A percentile compares a stretch with the other conserved stretches of the same genome.
phyloP scores from a whole-genome alignment of 1,284 basidiomycete genomes.

The Cutaneotrichosporon daszewskae region DNA sequence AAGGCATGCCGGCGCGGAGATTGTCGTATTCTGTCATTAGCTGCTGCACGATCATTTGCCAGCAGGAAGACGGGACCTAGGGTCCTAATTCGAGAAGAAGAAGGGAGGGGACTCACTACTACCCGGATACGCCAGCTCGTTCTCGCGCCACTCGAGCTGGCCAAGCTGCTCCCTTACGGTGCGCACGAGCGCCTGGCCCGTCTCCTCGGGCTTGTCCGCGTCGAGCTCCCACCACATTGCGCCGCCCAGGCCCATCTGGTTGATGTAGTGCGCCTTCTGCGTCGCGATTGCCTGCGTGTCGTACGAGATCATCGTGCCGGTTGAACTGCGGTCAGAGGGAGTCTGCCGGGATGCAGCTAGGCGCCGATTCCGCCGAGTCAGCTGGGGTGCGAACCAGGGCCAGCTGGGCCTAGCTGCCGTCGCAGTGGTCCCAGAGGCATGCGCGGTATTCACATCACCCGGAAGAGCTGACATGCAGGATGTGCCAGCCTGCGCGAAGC shows the following conservation, averaged over 20 bases:
- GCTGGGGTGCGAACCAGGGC: too few species aligned
- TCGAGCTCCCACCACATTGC: constrained; percentile 70
- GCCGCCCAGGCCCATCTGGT: constrained; percentile 60
- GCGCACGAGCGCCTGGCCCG: constrained; percentile 28
- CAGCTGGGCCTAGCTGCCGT: too few species aligned
- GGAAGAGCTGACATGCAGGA: too few species aligned
- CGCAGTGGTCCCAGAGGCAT: too few species aligned
- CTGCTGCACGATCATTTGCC: not conserved
- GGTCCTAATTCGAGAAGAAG: too few species aligned
- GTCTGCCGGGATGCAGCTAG: not conserved
- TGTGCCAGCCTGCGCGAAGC: too few species aligned
- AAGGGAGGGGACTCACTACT: constrained; percentile 38
- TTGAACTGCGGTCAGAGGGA: constrained; percentile 50
- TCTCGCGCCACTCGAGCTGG: constrained; percentile 29
- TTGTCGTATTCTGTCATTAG: constrained; percentile 18
- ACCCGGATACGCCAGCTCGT: constrained; percentile 39
- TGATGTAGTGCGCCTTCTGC: constrained; percentile 71
- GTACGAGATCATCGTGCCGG: constrained; percentile 61
- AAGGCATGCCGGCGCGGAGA: constrained; percentile 16
- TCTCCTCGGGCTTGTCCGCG: constrained; percentile 32
- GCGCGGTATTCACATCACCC: too few species aligned
- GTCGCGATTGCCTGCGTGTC: constrained; percentile 69
- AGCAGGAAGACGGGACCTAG: too few species aligned
- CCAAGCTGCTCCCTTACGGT: constrained; percentile 32
- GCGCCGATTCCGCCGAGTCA: not conserved